Base-by-base conservation (phyloP, 306 rosid genomes). In the Medicago ruthenica region DNA sequence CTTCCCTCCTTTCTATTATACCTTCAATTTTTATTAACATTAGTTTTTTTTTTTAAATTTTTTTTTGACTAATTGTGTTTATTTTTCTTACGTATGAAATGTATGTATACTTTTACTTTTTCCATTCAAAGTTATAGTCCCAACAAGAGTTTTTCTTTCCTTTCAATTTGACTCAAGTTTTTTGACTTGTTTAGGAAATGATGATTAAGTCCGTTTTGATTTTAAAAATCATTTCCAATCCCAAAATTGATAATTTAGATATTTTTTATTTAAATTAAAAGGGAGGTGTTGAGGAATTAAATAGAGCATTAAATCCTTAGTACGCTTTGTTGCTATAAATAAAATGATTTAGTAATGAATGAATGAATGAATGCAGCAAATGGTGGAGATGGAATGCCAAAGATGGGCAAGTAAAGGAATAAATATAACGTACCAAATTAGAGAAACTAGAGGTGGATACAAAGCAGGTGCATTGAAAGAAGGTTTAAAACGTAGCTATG, bases 321-420 rank as follows among this genome's bases (percentile, higher is more conserved):
- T 45, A 45, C 51, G 51, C 13, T 45, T 45, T 45, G 34, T 8
- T 8, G 61, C 11, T 10, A 21, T 58, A 10, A 22, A 9, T 10
- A 1, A 57, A 57, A 60, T 24, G 9, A 10, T 21, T 7, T 3
- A 7, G 16, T 39, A 17, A 17, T 20, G 34, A 27, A 1, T 21
- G 1, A 1, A 21, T 18, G 54, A 27, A 12, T 67, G 40, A 16
- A 42, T 67, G 57, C 85, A 96, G 99, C 97, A 96, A 90, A 61
- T 96, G 98, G 98, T 96, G 86, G 99, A 96, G 70, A 50, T 76
- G 47, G 99, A 96, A 81, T 96, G 99, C 82, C 88, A 85, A 73
- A 89, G 99, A 81, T 96, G 99, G 99, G 99, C 96, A 0, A 89
- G 91, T 79, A 96, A 96, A 80, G 99, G 99, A 47, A 40, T 96